Evolutionary conservation across 805 yeast genomes (phyloP).

Genomic region (Zygotorulaspora florentina): DNA sequence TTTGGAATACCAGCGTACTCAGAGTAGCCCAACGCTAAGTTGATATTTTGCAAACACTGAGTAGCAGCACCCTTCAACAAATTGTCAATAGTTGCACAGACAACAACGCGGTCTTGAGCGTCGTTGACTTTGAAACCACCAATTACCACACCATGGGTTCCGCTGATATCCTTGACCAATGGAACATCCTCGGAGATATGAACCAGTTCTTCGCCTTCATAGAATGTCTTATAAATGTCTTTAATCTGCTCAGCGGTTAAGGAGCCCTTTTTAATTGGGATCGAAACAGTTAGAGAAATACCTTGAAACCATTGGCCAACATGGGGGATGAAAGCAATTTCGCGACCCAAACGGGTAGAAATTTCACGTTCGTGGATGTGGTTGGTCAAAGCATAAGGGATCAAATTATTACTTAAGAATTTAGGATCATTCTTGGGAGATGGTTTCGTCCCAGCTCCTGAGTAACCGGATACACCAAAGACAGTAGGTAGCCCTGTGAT

Average conservation of each 20-base stretch:
- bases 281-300: constrained; percentile 83
- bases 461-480: constrained; percentile 96
- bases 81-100: constrained; percentile 94
- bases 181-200: constrained; percentile 91
- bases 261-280: constrained; percentile 69
- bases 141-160: constrained; percentile 89
- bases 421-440: constrained; percentile 88
- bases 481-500: constrained; percentile 72
- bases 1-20: constrained; percentile 95
- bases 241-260: constrained; percentile 71
- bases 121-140: constrained; percentile 96
- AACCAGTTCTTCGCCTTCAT: constrained; percentile 80
- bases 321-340: constrained; percentile 91
- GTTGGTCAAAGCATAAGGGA: constrained; percentile 93
- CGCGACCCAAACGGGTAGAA: constrained; percentile 68
- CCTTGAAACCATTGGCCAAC: constrained; percentile 99
- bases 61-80: constrained; percentile 98
- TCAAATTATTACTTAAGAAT: constrained; percentile 71
- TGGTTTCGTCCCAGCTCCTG: constrained; percentile 99
- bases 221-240: constrained; percentile 79
- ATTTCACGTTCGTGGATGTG: constrained; percentile 96
- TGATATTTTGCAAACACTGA: constrained; percentile 95
- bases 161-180: constrained; percentile 82
- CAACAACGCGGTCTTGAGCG: constrained; percentile 82
- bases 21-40: constrained; percentile 81